Evolutionary conservation across 805 yeast genomes (phyloP).

Genomic region (Danielia reshetovae): DNA sequence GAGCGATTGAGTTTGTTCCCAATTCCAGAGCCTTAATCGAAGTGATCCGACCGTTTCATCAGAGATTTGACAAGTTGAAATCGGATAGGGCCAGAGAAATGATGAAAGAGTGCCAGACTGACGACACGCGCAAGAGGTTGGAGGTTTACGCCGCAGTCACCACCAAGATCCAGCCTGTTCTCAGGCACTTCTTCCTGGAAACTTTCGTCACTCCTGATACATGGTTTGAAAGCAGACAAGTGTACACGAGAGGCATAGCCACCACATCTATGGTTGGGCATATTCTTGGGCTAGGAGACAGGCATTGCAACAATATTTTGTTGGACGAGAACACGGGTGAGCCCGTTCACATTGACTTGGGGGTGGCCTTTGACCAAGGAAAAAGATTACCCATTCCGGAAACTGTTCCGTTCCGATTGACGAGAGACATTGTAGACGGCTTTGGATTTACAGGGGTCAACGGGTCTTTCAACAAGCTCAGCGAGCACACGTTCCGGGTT

Average conservation of each 20-base stretch:
- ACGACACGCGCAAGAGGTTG: conserved; percentile 40
- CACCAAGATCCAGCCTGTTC: conserved; percentile 55
- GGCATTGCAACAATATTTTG: conserved; percentile 88
- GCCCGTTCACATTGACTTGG: conserved; percentile 93
- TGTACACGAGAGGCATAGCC: conserved; percentile 76
- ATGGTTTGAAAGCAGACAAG: conserved; percentile 68
- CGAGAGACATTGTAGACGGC: conserved; percentile 89
- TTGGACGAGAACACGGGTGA: conserved; percentile 83
- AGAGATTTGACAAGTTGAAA: conserved; percentile 40
- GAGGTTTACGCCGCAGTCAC: conserved; percentile 46
- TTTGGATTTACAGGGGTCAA: conserved; percentile 83
- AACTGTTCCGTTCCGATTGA: conserved; percentile 86
- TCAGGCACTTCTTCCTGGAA: conserved; percentile 67
- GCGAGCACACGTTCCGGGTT: conserved; percentile 70
- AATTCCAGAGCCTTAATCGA: conserved; percentile 71
- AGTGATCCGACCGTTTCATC: conserved; percentile 62
- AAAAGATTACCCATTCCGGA: conserved; percentile 82
- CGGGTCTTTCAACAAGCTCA: conserved; percentile 69
- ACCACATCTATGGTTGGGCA: conserved; percentile 83
- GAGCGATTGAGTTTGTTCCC: conserved; percentile 85
- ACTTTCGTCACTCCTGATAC: conserved; percentile 60
- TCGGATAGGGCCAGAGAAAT: conserved; percentile 55
- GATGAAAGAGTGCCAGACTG: conserved; percentile 58
- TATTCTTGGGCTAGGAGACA: conserved; percentile 88
- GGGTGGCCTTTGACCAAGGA: conserved; percentile 96